Evolutionary conservation across 1,139 yeast species (phyloP).

Genomic region (Waltiozyma solani): DNA sequence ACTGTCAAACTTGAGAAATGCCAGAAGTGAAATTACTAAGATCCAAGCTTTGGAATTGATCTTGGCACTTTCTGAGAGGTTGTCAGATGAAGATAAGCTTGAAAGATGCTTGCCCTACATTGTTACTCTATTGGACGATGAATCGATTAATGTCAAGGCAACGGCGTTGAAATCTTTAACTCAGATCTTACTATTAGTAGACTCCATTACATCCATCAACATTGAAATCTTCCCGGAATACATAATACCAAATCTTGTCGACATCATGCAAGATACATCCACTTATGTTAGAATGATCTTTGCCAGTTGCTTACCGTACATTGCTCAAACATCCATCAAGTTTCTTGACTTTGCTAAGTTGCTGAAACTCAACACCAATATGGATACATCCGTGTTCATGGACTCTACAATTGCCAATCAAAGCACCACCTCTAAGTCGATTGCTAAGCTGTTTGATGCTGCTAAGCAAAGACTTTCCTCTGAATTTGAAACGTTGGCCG

Average conservation of each 20-base stretch:
- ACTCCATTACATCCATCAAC: conserved; percentile 67
- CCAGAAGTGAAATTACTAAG: conserved; percentile 52
- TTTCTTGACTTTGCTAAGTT: conserved; percentile 60
- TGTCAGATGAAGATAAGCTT: conserved; percentile 74
- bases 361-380: conserved; percentile 32
- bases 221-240: conserved; percentile 73
- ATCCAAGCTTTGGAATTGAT: conserved; percentile 69
- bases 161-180: conserved; percentile 46
- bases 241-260: conserved; percentile 58
- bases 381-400: conserved; percentile 26
- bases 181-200: conserved; percentile 54
- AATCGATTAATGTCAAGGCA: conserved; percentile 48
- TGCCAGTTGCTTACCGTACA: conserved; percentile 63
- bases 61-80: conserved; percentile 63
- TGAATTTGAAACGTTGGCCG: conserved; percentile 54
- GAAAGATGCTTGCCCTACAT: conserved; percentile 82
- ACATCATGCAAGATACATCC: conserved; percentile 30
- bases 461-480: conserved; percentile 24
- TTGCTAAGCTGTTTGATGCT: conserved; percentile 20
- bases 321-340: conserved; percentile 52
- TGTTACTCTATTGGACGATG: conserved; percentile 44
- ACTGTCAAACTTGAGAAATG: conserved; percentile 55
- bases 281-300: conserved; percentile 50
- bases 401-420: conserved; percentile 29
- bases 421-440: conserved; percentile 16